Evolutionary conservation across 2,329 filamentous ascomycete genomes (phyloP).

Genomic region (Chrysoporthe austroafricana): DNA sequence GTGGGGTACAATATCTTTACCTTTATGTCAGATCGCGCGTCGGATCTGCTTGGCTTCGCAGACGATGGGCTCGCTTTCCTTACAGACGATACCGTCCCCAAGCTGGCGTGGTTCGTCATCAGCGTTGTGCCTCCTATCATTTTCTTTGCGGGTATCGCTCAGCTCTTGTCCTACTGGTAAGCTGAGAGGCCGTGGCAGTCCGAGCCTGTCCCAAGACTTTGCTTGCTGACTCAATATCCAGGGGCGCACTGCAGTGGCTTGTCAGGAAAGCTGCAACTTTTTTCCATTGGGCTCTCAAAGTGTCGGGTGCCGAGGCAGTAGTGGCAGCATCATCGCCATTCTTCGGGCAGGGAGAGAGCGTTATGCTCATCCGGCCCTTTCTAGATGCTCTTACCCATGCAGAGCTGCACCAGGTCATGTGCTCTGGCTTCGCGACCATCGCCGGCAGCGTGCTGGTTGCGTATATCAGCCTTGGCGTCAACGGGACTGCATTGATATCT

Average conservation of each 20-base stretch:
- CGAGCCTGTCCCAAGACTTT: not conserved
- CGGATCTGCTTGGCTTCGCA: conserved; percentile 76
- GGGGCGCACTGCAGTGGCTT: conserved; percentile 85
- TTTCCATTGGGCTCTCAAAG: conserved; percentile 87
- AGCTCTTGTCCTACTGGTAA: conserved; percentile 75
- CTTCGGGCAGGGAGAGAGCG: conserved; percentile 91
- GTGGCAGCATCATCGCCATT: conserved; percentile 92
- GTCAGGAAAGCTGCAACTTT: conserved; percentile 84
- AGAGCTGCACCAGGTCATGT: conserved; percentile 92
- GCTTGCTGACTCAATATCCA: not conserved
- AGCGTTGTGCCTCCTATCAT: conserved; percentile 88
- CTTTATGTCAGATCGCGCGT: conserved; percentile 79
- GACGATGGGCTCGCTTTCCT: conserved; percentile 75
- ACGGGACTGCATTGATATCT: conserved; percentile 82
- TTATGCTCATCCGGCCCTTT: conserved; percentile 89
- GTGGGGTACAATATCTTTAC: conserved; percentile 90
- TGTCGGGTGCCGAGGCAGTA: conserved; percentile 91
- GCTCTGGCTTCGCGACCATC: conserved; percentile 89
- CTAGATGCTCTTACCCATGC: conserved; percentile 83
- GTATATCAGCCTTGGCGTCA: conserved; percentile 83
- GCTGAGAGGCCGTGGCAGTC: not conserved
- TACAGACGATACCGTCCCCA: conserved; percentile 50
- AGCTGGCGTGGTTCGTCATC: conserved; percentile 70
- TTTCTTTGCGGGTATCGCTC: conserved; percentile 93
- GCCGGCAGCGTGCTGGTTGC: conserved; percentile 84